Evolutionary conservation across 1,284 basidiomycete genomes (phyloP).

Genomic region (Apiotrichum domesticum): DNA sequence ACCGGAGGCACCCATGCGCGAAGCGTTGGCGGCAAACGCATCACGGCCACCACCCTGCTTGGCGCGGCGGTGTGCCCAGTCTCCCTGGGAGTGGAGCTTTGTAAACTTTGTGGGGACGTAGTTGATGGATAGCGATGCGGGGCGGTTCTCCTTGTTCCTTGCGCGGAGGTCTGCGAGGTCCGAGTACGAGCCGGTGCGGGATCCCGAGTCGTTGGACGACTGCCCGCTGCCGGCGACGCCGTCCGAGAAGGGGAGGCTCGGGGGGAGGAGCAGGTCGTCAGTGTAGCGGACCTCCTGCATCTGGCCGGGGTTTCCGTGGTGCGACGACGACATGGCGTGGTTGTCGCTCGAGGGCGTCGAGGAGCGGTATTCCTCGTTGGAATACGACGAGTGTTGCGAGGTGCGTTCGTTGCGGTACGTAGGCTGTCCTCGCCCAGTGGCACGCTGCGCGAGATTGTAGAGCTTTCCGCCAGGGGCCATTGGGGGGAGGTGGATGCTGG

Average conservation of each 20-base stretch:
- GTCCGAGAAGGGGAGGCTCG: constrained; percentile 26
- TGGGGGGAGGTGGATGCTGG: neutral
- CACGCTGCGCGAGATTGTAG: constrained; percentile 7
- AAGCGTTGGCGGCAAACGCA: constrained; percentile 50
- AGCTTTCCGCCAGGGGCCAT: constrained; percentile 3
- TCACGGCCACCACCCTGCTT: constrained; percentile 59
- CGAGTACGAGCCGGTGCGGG: constrained; percentile 20
- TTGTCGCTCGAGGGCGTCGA: constrained; percentile 7
- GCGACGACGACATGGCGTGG: constrained; percentile 13
- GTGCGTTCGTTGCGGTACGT: neutral
- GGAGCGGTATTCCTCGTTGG: constrained; percentile 4
- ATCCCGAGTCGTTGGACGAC: constrained; percentile 10
- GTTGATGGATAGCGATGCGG: constrained; percentile 52
- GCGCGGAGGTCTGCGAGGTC: constrained; percentile 17
- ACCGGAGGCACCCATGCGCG: constrained; percentile 52
- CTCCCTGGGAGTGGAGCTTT: constrained; percentile 48
- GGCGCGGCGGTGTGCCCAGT: constrained; percentile 39
- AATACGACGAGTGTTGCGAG: constrained; percentile 1
- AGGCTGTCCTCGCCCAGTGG: neutral
- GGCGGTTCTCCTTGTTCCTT: constrained; percentile 20
- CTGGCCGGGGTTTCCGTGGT: constrained; percentile 8
- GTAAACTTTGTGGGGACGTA: constrained; percentile 64
- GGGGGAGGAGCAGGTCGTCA: constrained; percentile 27
- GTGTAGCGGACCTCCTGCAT: constrained; percentile 24
- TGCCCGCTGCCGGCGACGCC: constrained; percentile 13